These are phyloP conservation scores for Fusarium annulatum DNA, from an alignment of 2,329 filamentous ascomycete species.

Conservation along the genomic window DNA sequence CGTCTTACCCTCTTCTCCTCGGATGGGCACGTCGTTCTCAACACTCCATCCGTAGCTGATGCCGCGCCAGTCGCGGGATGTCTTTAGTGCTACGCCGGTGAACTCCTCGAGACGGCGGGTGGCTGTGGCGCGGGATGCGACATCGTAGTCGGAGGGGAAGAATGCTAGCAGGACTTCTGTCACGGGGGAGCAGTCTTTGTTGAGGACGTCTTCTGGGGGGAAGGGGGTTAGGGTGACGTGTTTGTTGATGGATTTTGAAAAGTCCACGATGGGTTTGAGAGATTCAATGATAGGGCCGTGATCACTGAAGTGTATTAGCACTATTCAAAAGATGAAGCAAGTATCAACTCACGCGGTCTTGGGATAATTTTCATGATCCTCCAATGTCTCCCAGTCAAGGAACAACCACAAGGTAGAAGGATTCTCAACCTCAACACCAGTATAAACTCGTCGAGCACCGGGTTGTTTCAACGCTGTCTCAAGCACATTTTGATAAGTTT, in stretches of 20 bases:
- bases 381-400: slow-evolving; percentile 41
- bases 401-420: slow-evolving; percentile 42
- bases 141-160: slow-evolving; percentile 37
- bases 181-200: slow-evolving; percentile 32
- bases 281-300: slow-evolving; percentile 32
- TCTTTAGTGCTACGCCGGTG: slow-evolving; percentile 27
- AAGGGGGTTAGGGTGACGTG: slow-evolving; percentile 38
- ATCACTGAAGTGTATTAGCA: not conserved
- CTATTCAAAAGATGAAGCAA: not conserved
- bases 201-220: slow-evolving; percentile 38
- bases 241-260: slow-evolving; percentile 34
- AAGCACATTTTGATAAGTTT: slow-evolving; percentile 25
- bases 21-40: slow-evolving; percentile 47
- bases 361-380: slow-evolving; percentile 34
- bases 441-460: slow-evolving; percentile 39
- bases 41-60: slow-evolving; percentile 49
- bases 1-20: slow-evolving; percentile 42
- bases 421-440: slow-evolving; percentile 41
- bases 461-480: slow-evolving; percentile 39
- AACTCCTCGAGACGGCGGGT: slow-evolving; percentile 34
- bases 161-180: slow-evolving; percentile 39
- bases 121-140: slow-evolving; percentile 30
- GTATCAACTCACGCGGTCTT: slow-evolving; percentile 12
- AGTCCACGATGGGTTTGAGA: slow-evolving; percentile 27
- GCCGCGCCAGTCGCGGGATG: slow-evolving; percentile 35